Evolutionary conservation across 2,329 filamentous ascomycete genomes (phyloP).

Genomic region (Colletotrichum acutatum): DNA sequence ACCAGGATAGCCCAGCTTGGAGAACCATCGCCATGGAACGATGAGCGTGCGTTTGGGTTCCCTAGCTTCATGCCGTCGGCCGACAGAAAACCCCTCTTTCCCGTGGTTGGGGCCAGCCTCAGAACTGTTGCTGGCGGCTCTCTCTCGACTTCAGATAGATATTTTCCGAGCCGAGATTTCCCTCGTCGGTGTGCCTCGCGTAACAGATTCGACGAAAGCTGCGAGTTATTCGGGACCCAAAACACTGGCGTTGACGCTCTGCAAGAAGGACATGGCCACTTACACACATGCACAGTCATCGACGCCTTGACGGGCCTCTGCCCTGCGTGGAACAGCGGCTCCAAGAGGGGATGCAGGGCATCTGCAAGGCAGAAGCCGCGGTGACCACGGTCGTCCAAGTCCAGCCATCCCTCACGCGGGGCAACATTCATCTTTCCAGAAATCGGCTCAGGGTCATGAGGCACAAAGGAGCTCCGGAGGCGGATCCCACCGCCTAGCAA

Average conservation of each 20-base stretch:
- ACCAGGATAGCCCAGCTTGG: neutral
- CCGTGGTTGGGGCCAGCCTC: neutral
- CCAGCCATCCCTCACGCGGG: neutral
- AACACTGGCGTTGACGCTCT: neutral
- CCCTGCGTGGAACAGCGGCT: neutral
- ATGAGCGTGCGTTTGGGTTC: neutral
- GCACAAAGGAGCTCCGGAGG: slow-evolving; percentile 24
- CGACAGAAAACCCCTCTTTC: slow-evolving; percentile 11
- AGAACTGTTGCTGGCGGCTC: neutral
- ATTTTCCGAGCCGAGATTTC: neutral
- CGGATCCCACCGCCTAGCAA: neutral
- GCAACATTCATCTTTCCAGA: neutral
- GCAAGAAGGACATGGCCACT: neutral
- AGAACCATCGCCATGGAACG: slow-evolving; percentile 3
- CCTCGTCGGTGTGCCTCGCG: neutral
- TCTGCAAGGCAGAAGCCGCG: neutral
- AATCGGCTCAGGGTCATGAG: neutral
- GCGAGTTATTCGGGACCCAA: neutral
- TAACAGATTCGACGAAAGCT: neutral
- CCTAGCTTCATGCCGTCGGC: slow-evolving; percentile 8
- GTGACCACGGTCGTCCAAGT: neutral
- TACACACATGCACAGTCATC: neutral
- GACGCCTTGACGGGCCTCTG: slow-evolving; percentile 17
- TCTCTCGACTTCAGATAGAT: slow-evolving; percentile 7
- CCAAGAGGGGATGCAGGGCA: neutral